A percentile compares a stretch with the other conserved stretches of the same genome.
Evolutionary conservation across 225 moss, liverwort and hornwort species (phyloP).

Genomic region (Pseudisothecium myosuroides): DNA sequence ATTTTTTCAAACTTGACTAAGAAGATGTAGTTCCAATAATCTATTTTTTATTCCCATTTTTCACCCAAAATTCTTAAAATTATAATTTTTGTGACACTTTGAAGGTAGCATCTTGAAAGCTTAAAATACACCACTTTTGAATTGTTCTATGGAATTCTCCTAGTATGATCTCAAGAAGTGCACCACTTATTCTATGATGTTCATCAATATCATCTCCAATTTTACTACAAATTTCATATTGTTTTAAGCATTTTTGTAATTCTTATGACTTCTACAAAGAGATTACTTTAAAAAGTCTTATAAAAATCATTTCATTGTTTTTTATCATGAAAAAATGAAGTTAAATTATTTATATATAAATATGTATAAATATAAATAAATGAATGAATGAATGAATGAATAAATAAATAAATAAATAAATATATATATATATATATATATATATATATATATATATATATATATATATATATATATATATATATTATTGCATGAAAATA

Average conservation of each 20-base stretch:
- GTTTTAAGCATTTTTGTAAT: not conserved
- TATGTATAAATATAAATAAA: no score
- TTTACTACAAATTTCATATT: not conserved
- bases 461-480: no score
- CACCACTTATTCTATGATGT: rapidly evolving
- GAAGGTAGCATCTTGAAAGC: not conserved
- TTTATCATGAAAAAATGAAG: not conserved
- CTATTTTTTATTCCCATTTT: no score
- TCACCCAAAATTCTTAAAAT: not conserved
- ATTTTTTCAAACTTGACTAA: no score
- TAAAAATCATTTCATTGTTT: not conserved
- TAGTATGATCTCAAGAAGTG: not conserved
- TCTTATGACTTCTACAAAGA: not conserved
- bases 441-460: no score
- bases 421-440: no score
- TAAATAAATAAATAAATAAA: no score
- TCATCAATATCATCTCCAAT: not conserved
- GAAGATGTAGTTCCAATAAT: not conserved
- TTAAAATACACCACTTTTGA: not conserved
- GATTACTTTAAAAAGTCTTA: rapidly evolving
- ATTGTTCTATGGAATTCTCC: no score
- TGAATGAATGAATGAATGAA: no score
- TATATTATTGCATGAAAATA: not conserved
- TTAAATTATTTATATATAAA: no score
- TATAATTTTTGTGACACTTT: not conserved